Base-by-base conservation (phyloP, 768 basidiomycete species). In the Sporobolomyces phaffii region DNA sequence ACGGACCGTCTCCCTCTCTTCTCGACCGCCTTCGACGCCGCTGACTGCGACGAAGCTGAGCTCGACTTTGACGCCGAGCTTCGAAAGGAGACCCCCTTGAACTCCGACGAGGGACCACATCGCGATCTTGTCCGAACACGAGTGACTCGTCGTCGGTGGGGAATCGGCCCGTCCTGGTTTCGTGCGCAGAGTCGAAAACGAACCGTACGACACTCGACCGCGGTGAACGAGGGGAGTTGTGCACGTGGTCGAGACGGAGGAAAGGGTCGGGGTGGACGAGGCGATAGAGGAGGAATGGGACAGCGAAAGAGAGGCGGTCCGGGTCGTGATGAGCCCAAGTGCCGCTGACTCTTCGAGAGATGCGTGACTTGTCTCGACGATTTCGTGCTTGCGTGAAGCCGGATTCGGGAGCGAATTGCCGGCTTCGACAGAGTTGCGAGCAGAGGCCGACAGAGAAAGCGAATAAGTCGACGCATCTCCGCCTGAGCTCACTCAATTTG, bases 61-160 rank as follows among this genome's bases (percentile, higher is more conserved):
- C 77, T 26, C 93, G 77, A 74, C 90, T 90, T 10, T 71, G 18
- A 73, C 44, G 85, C 78, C 68, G 83, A 80, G 20, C 65, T 78
- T 8, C 11, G 85, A 82, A 3, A 83, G 83, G 52, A 96, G 79
- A 2, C 89, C 87, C 5, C 94, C 93, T 74, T 94, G 91, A 29
- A 94, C 80, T 0, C 93, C 93, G 5, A 91, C 79, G 0, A 87
- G 83, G 60, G 82, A 85, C 91, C 92, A 98, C 7, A 83, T 79
- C 0, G 91, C 90, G 45, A 98, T 87, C 78, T 98, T 98, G 76
- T 98, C 93, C 71, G 88, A 90, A 78, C 93, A 98, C 0, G 91
- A 90, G 86, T 96, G 89, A 73, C 84, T 90, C 0, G 83, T 76
- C 2, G 93, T 90, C 0, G 85, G 85, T 0, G 86, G 86, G 0